Percentiles rank a stretch among this genome's conserved stretches.
Evolutionary conservation across 768 basidiomycete genomes (phyloP).

Genomic region (Hygrophorus russula): DNA sequence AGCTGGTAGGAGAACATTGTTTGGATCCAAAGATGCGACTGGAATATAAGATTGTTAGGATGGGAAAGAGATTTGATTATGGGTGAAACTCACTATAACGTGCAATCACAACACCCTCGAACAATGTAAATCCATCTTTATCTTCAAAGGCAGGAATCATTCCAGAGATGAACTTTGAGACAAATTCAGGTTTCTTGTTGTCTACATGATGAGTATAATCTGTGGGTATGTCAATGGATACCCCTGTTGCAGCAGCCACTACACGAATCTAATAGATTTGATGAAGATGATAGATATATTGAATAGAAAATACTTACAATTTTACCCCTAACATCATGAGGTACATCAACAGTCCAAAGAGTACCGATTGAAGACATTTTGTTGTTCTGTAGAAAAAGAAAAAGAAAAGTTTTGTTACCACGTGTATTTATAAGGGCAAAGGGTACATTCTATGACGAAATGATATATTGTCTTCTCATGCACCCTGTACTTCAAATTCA

Average conservation of each 20-base stretch:
- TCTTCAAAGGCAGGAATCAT: slow-evolving; percentile 81
- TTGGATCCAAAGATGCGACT: slow-evolving; percentile 74
- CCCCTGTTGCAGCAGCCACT: slow-evolving; percentile 46
- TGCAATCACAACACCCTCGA: slow-evolving; percentile 73
- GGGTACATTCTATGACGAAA: no score
- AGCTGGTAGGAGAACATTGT: slow-evolving; percentile 66
- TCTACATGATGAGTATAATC: slow-evolving; percentile 49
- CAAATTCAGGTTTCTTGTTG: slow-evolving; percentile 63
- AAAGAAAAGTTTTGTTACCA: no score
- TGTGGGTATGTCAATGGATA: slow-evolving; percentile 43
- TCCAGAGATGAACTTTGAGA: slow-evolving; percentile 65
- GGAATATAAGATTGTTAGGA: slow-evolving; percentile 11
- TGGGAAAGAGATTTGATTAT: slow-evolving; percentile 5
- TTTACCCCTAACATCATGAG: slow-evolving; percentile 30
- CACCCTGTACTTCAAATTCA: no score
- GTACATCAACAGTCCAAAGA: slow-evolving; percentile 46
- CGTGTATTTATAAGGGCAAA: background rate
- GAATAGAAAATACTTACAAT: slow-evolving; percentile 29
- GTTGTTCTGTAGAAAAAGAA: slow-evolving; percentile 9
- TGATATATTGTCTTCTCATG: no score
- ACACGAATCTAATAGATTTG: slow-evolving; percentile 34
- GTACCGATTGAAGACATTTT: slow-evolving; percentile 50
- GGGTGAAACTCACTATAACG: slow-evolving; percentile 65
- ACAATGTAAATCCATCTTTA: slow-evolving; percentile 65
- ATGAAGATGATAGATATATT: background rate